Evolutionary conservation across 2,329 filamentous ascomycete genomes (phyloP), one percentile per base, ranked within the genome.

Genomic region (Cadophora malorum): DNA sequence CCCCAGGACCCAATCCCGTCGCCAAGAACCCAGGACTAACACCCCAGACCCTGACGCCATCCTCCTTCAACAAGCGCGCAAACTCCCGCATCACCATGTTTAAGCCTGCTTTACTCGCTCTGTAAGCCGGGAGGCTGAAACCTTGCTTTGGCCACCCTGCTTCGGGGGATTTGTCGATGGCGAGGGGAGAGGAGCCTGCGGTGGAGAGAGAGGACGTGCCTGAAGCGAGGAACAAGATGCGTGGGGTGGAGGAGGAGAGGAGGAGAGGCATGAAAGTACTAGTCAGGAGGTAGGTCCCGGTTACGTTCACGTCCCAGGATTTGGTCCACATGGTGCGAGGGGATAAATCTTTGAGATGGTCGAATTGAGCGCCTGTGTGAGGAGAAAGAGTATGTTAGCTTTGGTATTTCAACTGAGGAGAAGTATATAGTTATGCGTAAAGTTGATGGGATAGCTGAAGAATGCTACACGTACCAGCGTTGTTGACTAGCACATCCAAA

Each of bases 21-120:
- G 81, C 83, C 58, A 86, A 72, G 50, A 83, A 80, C 0, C 84
- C 85, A 0, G 84, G 84, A 6, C 78, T 81, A 14, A 86, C 75
- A 31, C 73, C 74, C 78, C 79, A 87, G 0, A 84, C 81, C 74
- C 83, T 85, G 2, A 86, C 83, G 0, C 83, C 83, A 63, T 87
- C 85, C 0, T 79, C 79, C 60, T 77, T 78, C 38, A 87, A 75
- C 2, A 80, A 73, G 45, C 80, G 78, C 55, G 76, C 68, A 79
- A 80, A 84, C 68, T 84, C 80, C 16, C 80, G 74, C 82, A 84
- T 82, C 69, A 85, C 65, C 83, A 84, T 84, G 69, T 84, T 84
- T 49, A 85, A 70, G 0, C 79, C 82, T 3, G 77, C 79, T 74
- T 85, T 85, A 33, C 76, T 74, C 23, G 76, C 77, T 1, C 82